Evolutionary conservation across 495 filamentous ascomycete genomes (phyloP).

Genomic region (Aspergillus heteromorphus): DNA sequence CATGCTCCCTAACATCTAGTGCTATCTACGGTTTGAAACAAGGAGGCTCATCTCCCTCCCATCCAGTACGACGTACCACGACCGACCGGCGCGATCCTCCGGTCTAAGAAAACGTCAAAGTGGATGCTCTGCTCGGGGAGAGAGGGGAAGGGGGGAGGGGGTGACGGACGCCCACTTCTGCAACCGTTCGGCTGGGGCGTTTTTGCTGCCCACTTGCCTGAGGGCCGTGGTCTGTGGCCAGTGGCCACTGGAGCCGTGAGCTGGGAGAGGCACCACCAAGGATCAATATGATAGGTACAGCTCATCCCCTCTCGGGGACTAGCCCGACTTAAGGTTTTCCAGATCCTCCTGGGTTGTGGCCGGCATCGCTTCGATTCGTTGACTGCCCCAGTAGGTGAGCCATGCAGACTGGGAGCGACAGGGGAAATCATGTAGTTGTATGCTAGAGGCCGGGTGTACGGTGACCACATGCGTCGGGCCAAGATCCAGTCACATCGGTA

Average conservation of each 20-base stretch:
- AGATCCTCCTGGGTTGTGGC: background rate
- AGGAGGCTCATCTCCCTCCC: background rate
- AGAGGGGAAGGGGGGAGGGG: background rate
- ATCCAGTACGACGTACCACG: background rate
- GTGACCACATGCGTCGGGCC: constrained; percentile 1
- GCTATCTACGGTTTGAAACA: background rate
- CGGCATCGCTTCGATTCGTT: background rate
- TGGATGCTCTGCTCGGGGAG: background rate
- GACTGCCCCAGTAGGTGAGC: background rate
- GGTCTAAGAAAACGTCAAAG: background rate
- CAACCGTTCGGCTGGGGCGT: constrained; percentile 14
- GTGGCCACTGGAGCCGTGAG: background rate
- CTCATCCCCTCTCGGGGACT: constrained; percentile 6
- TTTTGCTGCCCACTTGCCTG: constrained; percentile 3
- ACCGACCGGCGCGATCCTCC: background rate
- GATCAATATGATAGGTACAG: constrained; percentile 12
- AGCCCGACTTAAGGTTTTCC: constrained; percentile 8
- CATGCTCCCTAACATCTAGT: background rate
- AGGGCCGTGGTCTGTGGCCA: background rate
- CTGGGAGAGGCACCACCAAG: constrained; percentile 2
- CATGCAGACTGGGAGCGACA: constrained; percentile 1
- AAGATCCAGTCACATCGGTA: background rate
- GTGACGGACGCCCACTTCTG: constrained; percentile 9
- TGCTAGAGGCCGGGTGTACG: background rate
- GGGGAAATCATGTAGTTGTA: background rate